Base-by-base conservation (phyloP, 2,329 filamentous ascomycete genomes). In the Colletotrichum sp. region DNA sequence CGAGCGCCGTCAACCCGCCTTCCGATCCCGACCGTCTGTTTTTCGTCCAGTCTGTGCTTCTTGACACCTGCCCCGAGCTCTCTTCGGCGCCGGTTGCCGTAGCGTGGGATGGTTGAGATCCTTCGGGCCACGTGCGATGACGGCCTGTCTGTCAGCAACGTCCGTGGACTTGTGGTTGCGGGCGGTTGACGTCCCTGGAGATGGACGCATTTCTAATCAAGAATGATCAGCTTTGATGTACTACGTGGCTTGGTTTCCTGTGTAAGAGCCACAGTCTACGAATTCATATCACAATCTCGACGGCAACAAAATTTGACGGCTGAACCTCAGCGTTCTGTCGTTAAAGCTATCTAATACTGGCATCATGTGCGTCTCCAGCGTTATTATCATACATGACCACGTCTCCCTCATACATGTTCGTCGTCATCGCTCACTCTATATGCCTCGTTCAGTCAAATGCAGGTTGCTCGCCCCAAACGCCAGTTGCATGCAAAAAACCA, bases 401-500 rank as follows among this genome's bases (percentile, higher is more conserved):
- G 3, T 49, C 36, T 32, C 19, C 25, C 19, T 67, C 52, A 63
- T 32, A 52, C 64, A 67, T 67, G 44, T 32, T 30, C 49, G 13
- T 59, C 59, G 22, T 30, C 49, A 19, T 44, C 44, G 36, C 44
- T 69, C 63, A 30, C 36, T 73, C 22, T 76, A 57, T 65, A 13
- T 59, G 34, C 22, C 12, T 55, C 29, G 25, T 55, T 11, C 34
- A 16, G 29, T 63, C 19, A 19, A 59, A 57, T 49, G 44, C 70
- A 73, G 22, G 16, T 69, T 69, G 73, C 73, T 73, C 29, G 30
- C 36, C 55, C 69, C 70, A 12, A 69, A 69, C 72, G 69, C 69
- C 72, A 27, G 19, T 63, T 19, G 36, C 59, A 76, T 74, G 65
- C 70, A 25, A 52, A 72, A 27, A 6, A 19, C 8, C 16, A 22